Percentiles rank a stretch among this genome's conserved stretches.
phyloP scores from a whole-genome alignment of 495 filamentous ascomycete genomes.

The Podospora tetraspora region DNA sequence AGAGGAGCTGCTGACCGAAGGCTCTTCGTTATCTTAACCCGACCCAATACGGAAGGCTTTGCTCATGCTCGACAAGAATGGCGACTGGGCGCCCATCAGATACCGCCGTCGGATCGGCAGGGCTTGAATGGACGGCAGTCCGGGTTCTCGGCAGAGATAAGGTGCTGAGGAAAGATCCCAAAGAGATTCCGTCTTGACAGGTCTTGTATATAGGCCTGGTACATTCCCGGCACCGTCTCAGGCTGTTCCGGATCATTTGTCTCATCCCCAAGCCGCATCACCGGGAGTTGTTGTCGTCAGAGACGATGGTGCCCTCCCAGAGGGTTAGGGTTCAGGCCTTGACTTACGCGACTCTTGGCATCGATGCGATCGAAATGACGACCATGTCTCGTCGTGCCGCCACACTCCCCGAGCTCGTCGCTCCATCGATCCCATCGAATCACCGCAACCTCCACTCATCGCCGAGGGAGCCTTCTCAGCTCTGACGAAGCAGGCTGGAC shows the following conservation, averaged over 20 bases:
- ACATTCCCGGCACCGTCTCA: not conserved
- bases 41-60: conserved; percentile 3
- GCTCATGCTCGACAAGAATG: conserved; percentile 20
- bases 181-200: not conserved
- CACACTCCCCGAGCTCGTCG: not conserved
- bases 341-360: not conserved
- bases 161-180: conserved; percentile 2
- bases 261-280: not conserved
- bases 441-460: not conserved
- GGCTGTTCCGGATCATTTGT: not conserved
- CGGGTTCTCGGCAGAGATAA: conserved; percentile 13
- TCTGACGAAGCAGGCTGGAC: conserved; percentile 1
- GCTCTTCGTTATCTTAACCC: conserved; percentile 5
- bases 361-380: not conserved
- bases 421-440: not conserved
- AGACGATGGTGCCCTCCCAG: not conserved
- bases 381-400: not conserved
- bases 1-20: not conserved
- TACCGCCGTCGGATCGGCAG: conserved; percentile 13
- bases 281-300: not conserved
- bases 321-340: not conserved
- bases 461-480: not conserved
- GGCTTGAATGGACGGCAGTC: conserved; percentile 14
- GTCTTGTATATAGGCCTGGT: conserved; percentile 6
- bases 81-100: conserved; percentile 15